Conservation (phyloP, 306 rosid genomes). For the Pterocarpus santalinus region DNA sequence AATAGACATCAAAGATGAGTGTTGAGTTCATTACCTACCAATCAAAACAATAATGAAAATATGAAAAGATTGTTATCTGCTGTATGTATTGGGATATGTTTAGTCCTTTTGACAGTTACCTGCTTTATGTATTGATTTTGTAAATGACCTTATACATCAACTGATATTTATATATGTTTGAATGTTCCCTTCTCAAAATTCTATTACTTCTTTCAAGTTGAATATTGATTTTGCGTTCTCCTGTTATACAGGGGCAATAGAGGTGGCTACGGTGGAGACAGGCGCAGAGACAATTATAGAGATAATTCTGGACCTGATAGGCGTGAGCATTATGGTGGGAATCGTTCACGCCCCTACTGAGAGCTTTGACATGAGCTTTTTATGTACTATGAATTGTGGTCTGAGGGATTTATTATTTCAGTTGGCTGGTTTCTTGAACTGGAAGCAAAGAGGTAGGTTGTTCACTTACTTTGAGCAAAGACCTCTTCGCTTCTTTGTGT, state of each 20-base stretch:
- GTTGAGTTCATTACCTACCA: neutral
- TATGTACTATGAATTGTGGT: constrained; percentile 89
- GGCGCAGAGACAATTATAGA: constrained; percentile 88
- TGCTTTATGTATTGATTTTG: neutral
- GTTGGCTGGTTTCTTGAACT: constrained; percentile 80
- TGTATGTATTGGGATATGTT: neutral
- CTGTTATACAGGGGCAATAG: constrained; percentile 71
- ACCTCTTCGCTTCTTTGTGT: constrained; percentile 77
- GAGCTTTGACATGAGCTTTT: constrained; percentile 59
- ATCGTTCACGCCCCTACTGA: constrained; percentile 94
- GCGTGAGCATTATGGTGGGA: constrained; percentile 91
- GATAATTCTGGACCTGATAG: constrained; percentile 89
- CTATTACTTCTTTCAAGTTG: neutral
- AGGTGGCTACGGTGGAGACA: constrained; percentile 97
- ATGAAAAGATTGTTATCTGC: neutral
- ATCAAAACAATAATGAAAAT: neutral
- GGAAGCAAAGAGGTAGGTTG: constrained; percentile 99
- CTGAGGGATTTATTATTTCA: constrained; percentile 81
- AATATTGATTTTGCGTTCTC: constrained; percentile 11
- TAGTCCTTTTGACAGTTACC: neutral
- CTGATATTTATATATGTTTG: neutral
- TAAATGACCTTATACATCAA: neutral
- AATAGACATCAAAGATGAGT: neutral
- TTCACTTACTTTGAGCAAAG: constrained; percentile 76
- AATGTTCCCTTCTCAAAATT: neutral